These are phyloP conservation scores for Chytriomyces confervae DNA, from an alignment of 192 early-diverging fungal species.

Conservation along the genomic window DNA sequence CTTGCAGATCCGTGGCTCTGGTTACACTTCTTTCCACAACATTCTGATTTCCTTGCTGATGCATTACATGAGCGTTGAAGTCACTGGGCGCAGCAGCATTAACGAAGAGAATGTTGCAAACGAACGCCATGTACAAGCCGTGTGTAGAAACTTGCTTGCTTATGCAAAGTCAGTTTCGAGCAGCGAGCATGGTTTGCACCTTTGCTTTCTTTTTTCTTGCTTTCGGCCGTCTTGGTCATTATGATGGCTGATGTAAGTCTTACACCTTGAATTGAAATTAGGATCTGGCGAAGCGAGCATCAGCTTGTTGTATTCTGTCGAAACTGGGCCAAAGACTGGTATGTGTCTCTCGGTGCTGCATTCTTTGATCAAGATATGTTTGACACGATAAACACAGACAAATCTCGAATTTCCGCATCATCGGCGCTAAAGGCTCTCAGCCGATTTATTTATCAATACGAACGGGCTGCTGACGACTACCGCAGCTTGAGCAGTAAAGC, in stretches of 20 bases:
- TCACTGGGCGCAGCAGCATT: background rate
- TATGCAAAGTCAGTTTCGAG: slow-evolving; percentile 56
- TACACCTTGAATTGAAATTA: background rate
- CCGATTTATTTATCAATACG: slow-evolving; percentile 33
- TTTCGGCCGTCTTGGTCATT: background rate
- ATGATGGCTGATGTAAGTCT: background rate
- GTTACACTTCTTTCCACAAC: slow-evolving; percentile 53
- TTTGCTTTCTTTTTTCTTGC: background rate
- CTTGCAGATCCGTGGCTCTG: slow-evolving; percentile 44
- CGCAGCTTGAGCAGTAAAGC: slow-evolving; percentile 39
- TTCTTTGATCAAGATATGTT: background rate
- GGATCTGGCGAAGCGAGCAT: background rate
- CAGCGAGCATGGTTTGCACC: slow-evolving; percentile 2
- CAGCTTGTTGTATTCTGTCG: slow-evolving; percentile 1
- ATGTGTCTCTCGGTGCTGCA: background rate
- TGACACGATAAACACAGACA: slow-evolving; percentile 2
- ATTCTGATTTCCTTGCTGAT: slow-evolving; percentile 42
- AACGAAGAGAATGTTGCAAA: slow-evolving; percentile 29
- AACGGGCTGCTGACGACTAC: slow-evolving; percentile 37
- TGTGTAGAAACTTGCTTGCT: slow-evolving; percentile 61
- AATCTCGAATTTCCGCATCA: slow-evolving; percentile 5
- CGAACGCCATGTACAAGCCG: slow-evolving; percentile 47
- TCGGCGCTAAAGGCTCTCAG: slow-evolving; percentile 48
- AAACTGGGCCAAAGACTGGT: slow-evolving; percentile 17
- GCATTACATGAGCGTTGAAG: slow-evolving; percentile 6